Evolutionary conservation across 106 monocot species (phyloP), one percentile per base, ranked within the genome.

Genomic region (Dendrobium huoshanense): DNA sequence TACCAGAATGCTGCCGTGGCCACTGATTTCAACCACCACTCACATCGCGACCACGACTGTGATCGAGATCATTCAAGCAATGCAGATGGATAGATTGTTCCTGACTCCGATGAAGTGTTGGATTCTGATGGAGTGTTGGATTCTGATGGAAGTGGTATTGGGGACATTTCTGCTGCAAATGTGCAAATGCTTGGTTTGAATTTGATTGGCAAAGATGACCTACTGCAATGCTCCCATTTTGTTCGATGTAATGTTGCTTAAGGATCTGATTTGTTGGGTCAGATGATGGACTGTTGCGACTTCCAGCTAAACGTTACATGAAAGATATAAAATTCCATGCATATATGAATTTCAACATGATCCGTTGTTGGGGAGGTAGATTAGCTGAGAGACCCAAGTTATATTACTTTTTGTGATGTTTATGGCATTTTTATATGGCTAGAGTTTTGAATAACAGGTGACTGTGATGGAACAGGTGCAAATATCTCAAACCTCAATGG

Each of bases 341-440:
- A 31, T 91, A 92, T 75, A 98, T 98, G 98, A 98, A 98, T 84
- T 98, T 98, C 51, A 98, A 95, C 55, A 98, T 98, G 98, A 79
- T 98, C 20, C 94, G 98, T 40, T 98, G 98, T 85, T 98, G 98
- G 98, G 98, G 98, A 81, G 94, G 98, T 83, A 94, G 94, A 13
- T 85, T 98, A 55, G 88, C 94, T 17, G 98, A 98, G 84, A 92
- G 98, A 48, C 95, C 98, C 77, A 94, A 98, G 42, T 98, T 98
- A 79, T 98, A 98, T 77, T 85, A 95, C 65, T 98, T 80, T 61
- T 98, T 31, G 98, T 73, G 98, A 98, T 91, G 3, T 95, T 18
- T 98, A 92, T 92, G 98, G 98, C 29, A 86, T 98, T 76, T 78
- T 98, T 94, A 94, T 97, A 89, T 98, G 94, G 98, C 98, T 95